Base-by-base conservation (phyloP, 106 monocot species). In the Acorus gramineus region DNA sequence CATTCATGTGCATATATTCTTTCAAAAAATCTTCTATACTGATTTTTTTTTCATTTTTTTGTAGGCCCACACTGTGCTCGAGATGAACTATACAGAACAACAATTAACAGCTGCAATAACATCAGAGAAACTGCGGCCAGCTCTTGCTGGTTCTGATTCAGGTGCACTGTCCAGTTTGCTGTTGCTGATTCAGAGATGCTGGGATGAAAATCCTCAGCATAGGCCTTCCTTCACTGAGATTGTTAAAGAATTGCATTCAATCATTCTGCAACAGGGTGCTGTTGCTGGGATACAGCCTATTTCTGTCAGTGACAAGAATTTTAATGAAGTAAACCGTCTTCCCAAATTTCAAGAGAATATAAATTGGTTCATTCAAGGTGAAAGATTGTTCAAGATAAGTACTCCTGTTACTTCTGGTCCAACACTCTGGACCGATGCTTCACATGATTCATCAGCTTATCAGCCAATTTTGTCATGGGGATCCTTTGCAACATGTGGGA, bases 21-120 rank as follows among this genome's bases (percentile, higher is more conserved):
- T 52, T 52, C 2, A 9, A 9, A 7, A 7, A 1, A 1, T 52
- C 12, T 28, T 10, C 8, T 8, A 6, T n/a, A 13, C 7, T 51
- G 9, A 5, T 28, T 11, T 11, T 9, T 9, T 4, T 1, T 42
- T 44, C 11, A 47, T 11, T 48, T 81, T 47, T 49, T 58, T 74
- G 55, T 60, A 98, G 92, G 98, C 98, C 63, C 92, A 92, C 65
- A 98, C 88, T n/a, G 92, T 98, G 44, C 98, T 98, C 78, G 98
- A 98, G 79, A 92, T 98, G 98, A 92, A 71, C 53, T 98, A 92
- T 60, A 92, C 98, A 7, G 92, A 98, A 70, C 98, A 92, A 73
- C 76, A 92, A 76, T 85, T 98, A 44, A 92, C 83, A 46, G 73
- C 98, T 61, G 88, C 82, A 64, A 68, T 95, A 42, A 87, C 85